Base-by-base conservation (phyloP, 2,329 filamentous ascomycete genomes). In the Hymenoscyphus fructigenus region DNA sequence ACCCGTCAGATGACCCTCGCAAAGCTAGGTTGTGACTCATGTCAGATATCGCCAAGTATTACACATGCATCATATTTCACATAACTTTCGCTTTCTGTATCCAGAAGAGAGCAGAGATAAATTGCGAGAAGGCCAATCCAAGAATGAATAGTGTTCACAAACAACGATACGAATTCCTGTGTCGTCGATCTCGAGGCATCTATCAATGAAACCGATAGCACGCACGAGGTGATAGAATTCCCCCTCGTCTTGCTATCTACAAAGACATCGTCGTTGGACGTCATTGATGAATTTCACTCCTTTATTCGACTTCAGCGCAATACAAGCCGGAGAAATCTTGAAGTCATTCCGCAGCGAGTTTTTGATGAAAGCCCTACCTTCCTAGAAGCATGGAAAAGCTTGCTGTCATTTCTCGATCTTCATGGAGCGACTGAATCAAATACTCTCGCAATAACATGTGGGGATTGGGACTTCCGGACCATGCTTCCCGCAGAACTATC, bases 181-280 rank as follows among this genome's bases (percentile, higher is more conserved):
- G 56, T 66, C 34, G 65, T 66, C 41, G 65, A 66, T 64, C 64
- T 66, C 55, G 65, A 66, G 59, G 65, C 65, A 17, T 66, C 65
- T 34, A 64, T 66, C 17, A 64, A 61, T 59, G 58, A 61, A 12
- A 26, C 44, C 55, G 61, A 64, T 17, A 55, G 59, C 59, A 62
- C 61, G 38, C 65, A 64, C 61, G 65, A 66, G 34, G 58, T 66
- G 59, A 64, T 58, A 20, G 65, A 66, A 59, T 62, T 66, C 41
- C 65, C 65, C 14, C 65, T 66, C 44, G 50, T 66, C 63, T 66
- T 59, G 20, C 20, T 50, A 12, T 50, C 44, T 10, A 50, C 44
- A 26, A 50, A 20, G 7, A 44, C 17, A 3, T 7, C 20, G 3
- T 23, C 20, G 10, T 50, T 50, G 20, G 20, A 50, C 1, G 20